A percentile compares a stretch with the other conserved stretches of the same genome.
phyloP scores from a whole-genome alignment of 2,329 filamentous ascomycete species.

The Penicillium sp. region DNA sequence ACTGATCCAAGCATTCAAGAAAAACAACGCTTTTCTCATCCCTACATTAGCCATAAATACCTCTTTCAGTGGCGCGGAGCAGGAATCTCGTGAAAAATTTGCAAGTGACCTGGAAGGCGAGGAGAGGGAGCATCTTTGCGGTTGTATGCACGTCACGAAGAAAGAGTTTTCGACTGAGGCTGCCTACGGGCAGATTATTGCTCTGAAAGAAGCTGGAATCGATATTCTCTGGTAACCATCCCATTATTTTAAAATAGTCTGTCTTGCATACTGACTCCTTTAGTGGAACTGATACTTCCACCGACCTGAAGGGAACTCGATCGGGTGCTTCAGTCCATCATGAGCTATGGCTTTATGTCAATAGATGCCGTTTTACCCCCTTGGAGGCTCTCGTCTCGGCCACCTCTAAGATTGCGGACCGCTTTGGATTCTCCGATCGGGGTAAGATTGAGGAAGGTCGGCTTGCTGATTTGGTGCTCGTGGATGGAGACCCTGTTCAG shows the following conservation, averaged over 20 bases:
- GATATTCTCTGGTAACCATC: conserved; percentile 9
- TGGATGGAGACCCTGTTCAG: conserved; percentile 1
- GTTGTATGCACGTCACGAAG: conserved; percentile 8
- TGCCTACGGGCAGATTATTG: conserved; percentile 6
- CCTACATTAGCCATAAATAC: conserved; percentile 4
- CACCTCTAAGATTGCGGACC: conserved; percentile 5
- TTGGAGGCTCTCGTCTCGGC: conserved; percentile 9
- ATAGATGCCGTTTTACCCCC: conserved; percentile 8
- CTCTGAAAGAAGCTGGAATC: conserved; percentile 11
- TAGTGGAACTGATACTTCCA: conserved; percentile 11
- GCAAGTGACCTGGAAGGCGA: conserved; percentile 1
- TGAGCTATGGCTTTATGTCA: conserved; percentile 12
- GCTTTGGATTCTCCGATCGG: conserved; percentile 4
- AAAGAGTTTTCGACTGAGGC: conserved; percentile 6
- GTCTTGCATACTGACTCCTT: neutral
- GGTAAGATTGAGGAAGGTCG: conserved; percentile 7
- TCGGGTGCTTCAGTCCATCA: conserved; percentile 7
- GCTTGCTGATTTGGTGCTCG: conserved; percentile 6
- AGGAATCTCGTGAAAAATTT: conserved; percentile 10
- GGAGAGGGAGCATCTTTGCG: conserved; percentile 5
- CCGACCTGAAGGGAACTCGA: conserved; percentile 5
- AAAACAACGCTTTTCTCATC: conserved; percentile 11
- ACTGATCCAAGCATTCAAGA: conserved; percentile 11
- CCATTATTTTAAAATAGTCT: neutral
- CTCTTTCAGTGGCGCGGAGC: conserved; percentile 9